A percentile compares a stretch with the other conserved stretches of the same genome.
phyloP scores from a whole-genome alignment of 495 filamentous ascomycete genomes.

The Aspergillus kassunensis region DNA sequence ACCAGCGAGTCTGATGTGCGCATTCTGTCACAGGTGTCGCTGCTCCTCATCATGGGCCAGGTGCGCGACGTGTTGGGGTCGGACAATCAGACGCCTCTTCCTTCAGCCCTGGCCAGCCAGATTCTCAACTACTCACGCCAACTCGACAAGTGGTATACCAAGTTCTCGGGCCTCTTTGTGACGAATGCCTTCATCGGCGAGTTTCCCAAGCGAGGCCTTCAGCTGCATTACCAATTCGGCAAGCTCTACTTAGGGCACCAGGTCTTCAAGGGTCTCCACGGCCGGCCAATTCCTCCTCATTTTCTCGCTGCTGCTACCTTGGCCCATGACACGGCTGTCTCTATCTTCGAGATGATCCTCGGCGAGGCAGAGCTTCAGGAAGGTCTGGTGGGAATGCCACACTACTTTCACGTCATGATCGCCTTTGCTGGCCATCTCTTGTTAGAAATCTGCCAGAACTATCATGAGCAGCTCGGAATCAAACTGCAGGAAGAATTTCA shows the following conservation, averaged over 20 bases:
- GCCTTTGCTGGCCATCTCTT: constrained; percentile 44
- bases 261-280: constrained; percentile 38
- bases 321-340: constrained; percentile 36
- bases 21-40: constrained; percentile 33
- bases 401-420: constrained; percentile 47
- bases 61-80: constrained; percentile 36
- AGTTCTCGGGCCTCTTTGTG: constrained; percentile 29
- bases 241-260: constrained; percentile 44
- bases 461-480: constrained; percentile 22
- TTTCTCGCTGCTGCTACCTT: constrained; percentile 33
- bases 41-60: constrained; percentile 37
- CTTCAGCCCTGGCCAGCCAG: constrained; percentile 27
- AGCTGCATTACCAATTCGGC: constrained; percentile 43
- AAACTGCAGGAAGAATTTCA: constrained; percentile 18
- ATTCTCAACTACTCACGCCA: constrained; percentile 35
- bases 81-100: constrained; percentile 29
- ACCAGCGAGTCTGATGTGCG: constrained; percentile 35
- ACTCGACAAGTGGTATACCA: constrained; percentile 39
- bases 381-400: constrained; percentile 39
- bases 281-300: constrained; percentile 28
- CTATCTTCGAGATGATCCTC: constrained; percentile 41
- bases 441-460: constrained; percentile 34
- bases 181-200: constrained; percentile 32
- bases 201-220: constrained; percentile 39
- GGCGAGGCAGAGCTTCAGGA: constrained; percentile 33